Base-by-base conservation (phyloP, 805 yeast species). In the Yamadazyma ubonensis region DNA sequence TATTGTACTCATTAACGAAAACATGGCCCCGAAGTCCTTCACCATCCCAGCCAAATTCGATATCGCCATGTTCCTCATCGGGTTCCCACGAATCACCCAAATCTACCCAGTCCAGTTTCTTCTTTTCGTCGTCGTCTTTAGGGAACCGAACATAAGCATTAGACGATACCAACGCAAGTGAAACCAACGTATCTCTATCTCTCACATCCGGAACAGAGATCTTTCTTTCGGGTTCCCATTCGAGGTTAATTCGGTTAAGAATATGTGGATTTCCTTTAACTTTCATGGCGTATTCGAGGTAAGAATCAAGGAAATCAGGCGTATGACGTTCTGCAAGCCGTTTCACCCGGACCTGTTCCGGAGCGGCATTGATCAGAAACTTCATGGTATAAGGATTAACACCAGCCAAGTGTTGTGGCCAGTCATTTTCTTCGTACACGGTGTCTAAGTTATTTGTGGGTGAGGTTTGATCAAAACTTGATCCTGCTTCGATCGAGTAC, bases 11-110 rank as follows among this genome's bases (percentile, higher is more conserved):
- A 34, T 66, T 61, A 6, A 79, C 81, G 62, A 93, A 93, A 0
- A 93, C 79, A 57, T 93, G 96, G 2, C 99, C 99, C 31, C 99
- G 71, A 2, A 93, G 62, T 0, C 97, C 97, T 45, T 77, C 79
- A 7, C 71, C 81, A 46, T 79, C 75, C 99, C 98, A 93, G 2
- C 98, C 98, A 58, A 83, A 83, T 12, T 81, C 78, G 9, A 63
- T 51, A n/a, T 75, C 69, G n/a, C 65, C 68, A 29, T 75, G 59
- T 20, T 70, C 65, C 44, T 76, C 69, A 70, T 81, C 86, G 0
- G 81, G 81, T 1, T 58, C 62, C 70, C 70, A 68, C 1, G 60
- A 58, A 23, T 59, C 67, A 0, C 79, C 76, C 9, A 86, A 78
- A 52, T 91, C 93, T 40, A 83, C 66, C 98, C 98, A 93, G 56